Conservation (phyloP, 192 early-diverging fungal species). For the Linnemannia schmuckeri region DNA sequence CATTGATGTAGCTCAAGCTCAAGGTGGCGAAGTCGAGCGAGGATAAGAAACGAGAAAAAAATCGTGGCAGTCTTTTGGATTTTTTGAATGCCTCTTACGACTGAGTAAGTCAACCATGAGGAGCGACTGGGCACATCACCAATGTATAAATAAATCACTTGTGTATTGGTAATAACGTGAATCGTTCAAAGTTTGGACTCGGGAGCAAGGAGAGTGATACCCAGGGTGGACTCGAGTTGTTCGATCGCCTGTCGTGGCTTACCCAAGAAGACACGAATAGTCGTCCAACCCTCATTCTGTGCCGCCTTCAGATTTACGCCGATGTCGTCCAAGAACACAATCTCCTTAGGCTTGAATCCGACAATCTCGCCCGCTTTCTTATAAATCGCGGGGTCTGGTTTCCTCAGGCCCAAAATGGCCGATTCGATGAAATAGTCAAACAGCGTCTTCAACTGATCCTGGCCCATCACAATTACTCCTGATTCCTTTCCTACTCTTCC, state of each 20-base stretch:
- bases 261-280: constrained; percentile 73
- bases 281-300: constrained; percentile 75
- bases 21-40: constrained; percentile 47
- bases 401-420: constrained; percentile 77
- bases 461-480: constrained; percentile 48
- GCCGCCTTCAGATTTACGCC: constrained; percentile 80
- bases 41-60: constrained; percentile 55
- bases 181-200: constrained; percentile 14
- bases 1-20: constrained; percentile 25
- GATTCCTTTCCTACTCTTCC: constrained; percentile 5
- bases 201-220: constrained; percentile 25
- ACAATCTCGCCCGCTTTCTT: constrained; percentile 78
- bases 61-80: constrained; percentile 45
- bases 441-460: constrained; percentile 58
- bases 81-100: constrained; percentile 49
- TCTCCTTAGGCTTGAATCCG: constrained; percentile 74
- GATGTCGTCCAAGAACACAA: constrained; percentile 91
- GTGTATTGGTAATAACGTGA: not conserved
- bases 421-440: constrained; percentile 88
- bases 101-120: not conserved
- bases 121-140: not conserved
- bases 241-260: constrained; percentile 63
- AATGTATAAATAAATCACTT: not conserved
- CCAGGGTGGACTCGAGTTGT: constrained; percentile 60
- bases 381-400: constrained; percentile 86